Base-by-base conservation (phyloP, 116 monocot genomes). In the Posidonia oceanica region DNA sequence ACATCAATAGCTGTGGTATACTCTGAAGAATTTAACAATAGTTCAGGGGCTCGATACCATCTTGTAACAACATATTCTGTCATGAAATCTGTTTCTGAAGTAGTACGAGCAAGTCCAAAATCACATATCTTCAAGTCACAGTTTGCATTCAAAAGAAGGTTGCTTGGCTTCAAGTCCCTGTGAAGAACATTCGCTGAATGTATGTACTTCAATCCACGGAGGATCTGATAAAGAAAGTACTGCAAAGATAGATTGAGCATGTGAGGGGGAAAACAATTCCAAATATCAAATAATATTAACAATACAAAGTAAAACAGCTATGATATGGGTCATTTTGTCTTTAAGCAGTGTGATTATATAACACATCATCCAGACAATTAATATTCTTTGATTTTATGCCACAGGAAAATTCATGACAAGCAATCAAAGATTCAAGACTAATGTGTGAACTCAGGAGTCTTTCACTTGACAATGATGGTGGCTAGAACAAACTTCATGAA, bases 101-200 rank as follows among this genome's bases (percentile, higher is more conserved):
- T 91, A 12, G 87, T 86, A 36, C 95, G 86, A 42, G 95, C 95
- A 78, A 96, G 88, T 23, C 95, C 95, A 84, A 96, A 96, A 67
- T 96, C 95, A 70, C 95, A 88, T n/a, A 96, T 96, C 66, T 96
- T 96, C 36, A 96, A 74, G 74, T 96, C 95, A 84, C 95, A 96
- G 68, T 96, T 96, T 39, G 95, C 88, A 84, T 96, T 96, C 66
- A 96, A 69, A 29, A 96, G 83, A 53, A 96, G 88, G 68, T 96
- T 96, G 86, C 91, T 96, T 37, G 95, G 95, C 71, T 96, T 96
- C 68, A 96, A 72, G 76, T 96, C 95, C 79, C 95, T 83, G 75
- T 96, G 95, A 80, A 96, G 88, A 63, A 96, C 95, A 80, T 79
- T 96, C 66, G 95, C 95, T 48, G 95, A 96, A 71, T 96, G 95